These are phyloP conservation scores for Camellia sinensis DNA, from an alignment of 148 eudicot genomes.

Conservation along the genomic window DNA sequence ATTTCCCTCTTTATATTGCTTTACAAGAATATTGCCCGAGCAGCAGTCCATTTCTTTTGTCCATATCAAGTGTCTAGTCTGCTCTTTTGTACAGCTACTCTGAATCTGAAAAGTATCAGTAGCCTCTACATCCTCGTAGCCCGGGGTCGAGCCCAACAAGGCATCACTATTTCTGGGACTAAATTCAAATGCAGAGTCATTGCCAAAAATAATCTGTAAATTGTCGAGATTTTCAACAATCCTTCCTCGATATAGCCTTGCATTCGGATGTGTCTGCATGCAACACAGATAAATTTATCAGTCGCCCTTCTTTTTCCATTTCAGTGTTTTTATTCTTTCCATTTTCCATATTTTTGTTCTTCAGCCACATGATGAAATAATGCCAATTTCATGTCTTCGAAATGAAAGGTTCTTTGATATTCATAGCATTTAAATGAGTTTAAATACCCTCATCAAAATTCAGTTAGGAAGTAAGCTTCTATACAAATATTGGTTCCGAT, in stretches of 20 bases:
- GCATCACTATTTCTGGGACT: neutral
- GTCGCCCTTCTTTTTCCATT: neutral
- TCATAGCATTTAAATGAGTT: neutral
- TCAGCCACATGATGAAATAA: neutral
- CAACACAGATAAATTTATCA: neutral
- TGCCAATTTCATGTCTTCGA: neutral
- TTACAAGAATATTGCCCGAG: neutral
- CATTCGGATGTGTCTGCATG: neutral
- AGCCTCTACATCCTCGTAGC: neutral
- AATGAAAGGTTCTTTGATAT: no score
- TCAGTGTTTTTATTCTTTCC: neutral
- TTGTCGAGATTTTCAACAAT: neutral
- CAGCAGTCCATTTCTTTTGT: slow-evolving; percentile 3
- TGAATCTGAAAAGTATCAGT: neutral
- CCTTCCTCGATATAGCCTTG: neutral
- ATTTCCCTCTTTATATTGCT: neutral
- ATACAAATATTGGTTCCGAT: neutral
- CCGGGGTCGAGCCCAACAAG: neutral
- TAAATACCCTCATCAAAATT: no score
- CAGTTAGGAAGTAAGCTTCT: no score
- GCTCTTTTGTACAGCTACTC: neutral
- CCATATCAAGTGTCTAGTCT: neutral
- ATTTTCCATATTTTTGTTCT: neutral
- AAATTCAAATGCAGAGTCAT: neutral
- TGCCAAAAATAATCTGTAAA: neutral